Base-by-base conservation (phyloP, 768 basidiomycete genomes). In the Rhodocollybia butyracea region DNA sequence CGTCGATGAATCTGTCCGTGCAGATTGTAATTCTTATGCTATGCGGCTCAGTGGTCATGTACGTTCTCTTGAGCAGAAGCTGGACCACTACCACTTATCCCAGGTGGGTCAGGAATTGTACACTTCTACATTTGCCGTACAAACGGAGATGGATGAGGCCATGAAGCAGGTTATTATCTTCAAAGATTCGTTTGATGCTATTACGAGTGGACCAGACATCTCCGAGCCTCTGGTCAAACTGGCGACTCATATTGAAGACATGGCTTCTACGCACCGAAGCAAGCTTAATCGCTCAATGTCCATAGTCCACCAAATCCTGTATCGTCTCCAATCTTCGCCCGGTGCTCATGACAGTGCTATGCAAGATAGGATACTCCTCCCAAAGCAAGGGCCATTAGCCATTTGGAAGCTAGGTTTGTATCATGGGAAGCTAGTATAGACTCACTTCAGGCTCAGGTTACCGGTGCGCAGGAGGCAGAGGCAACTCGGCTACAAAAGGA, bases 1-100 rank as follows among this genome's bases (percentile, higher is more conserved):
- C 38, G 71, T 94, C 34, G 87, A 95, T 64, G 78, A 81, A 39
- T 71, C 74, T 52, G 85, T 91, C 56, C 85, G 91, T 29, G 66
- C 78, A 12, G 85, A 90, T 64, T 79, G 80, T 42, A 91, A 93
- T 65, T 69, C 80, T n/a, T 83, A 82, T 61, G 72, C 83, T 46
- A 82, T 91, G 72, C 73, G 79, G 56, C 76, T 91, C 15, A 74
- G 74, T 3, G 83, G 82, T n/a, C 74, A 70, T 27, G 56, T 84
- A 32, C 81, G 84, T 51, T 66, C 63, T 10, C 66, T 91, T 30
- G 66, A 75, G 19, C 75, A 77, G 53, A 75, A 79, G 40, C 70
- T 73, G 13, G 68, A 73, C 29, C 78, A 80, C 58, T 68, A 88
- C 55, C 71, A 73, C 24, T 68, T 87, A 19, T 79, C 82, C 13